A percentile compares a stretch with the other conserved stretches of the same genome.
Conservation (phyloP, 2,329 filamentous ascomycete species). For the Myrmaecium sp. region DNA sequence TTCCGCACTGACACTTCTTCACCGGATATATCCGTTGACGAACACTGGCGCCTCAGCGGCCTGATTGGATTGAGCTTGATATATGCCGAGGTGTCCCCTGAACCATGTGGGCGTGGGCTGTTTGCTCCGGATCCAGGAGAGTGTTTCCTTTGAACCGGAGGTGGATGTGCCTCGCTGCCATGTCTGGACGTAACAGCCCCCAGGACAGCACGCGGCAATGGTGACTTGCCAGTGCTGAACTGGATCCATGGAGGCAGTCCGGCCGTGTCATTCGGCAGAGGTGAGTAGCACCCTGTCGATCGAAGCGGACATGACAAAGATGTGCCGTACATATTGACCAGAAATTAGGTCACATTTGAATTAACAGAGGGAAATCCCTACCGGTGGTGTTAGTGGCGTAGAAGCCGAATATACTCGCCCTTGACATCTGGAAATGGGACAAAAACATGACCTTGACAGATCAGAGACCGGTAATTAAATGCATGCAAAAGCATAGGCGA, state of each 20-base stretch:
- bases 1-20: too few species aligned
- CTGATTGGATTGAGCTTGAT: too few species aligned
- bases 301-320: too few species aligned
- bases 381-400: constrained; percentile 28
- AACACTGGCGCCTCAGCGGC: too few species aligned
- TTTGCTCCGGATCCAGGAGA: constrained; percentile 25
- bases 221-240: too few species aligned
- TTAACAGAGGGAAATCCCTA: constrained; percentile 17
- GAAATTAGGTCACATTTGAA: too few species aligned
- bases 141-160: constrained; percentile 14
- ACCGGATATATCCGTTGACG: too few species aligned
- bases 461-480: constrained; percentile 19
- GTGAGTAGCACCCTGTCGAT: too few species aligned
- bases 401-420: constrained; percentile 28
- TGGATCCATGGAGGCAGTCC: too few species aligned
- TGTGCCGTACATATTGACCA: too few species aligned
- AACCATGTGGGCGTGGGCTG: constrained; percentile 24
- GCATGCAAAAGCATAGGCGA: constrained; percentile 11
- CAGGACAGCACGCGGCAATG: too few species aligned
- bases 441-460: constrained; percentile 21
- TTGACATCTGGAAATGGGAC: constrained; percentile 22
- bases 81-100: constrained; percentile 28
- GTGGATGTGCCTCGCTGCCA: constrained; percentile 30
- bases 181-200: constrained; percentile 26
- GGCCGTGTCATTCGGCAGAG: constrained; percentile 27